Evolutionary conservation across 2,329 filamentous ascomycete species (phyloP), one percentile per base, ranked within the genome.

Genomic region (Coniochaeta prunicola): DNA sequence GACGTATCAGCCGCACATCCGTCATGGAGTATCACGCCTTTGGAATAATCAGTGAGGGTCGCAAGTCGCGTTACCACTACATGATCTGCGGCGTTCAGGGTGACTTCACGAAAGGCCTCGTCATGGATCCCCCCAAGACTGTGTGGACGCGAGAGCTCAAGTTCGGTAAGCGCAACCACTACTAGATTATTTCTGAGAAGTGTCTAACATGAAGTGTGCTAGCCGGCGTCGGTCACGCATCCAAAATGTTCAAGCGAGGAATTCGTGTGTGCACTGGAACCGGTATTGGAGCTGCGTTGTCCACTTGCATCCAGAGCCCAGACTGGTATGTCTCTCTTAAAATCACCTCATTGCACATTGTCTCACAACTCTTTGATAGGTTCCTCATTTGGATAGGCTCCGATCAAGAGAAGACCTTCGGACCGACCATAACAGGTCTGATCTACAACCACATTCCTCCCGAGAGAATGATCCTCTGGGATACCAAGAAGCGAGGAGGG

Each of bases 1-100:
- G 72, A 7, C 65, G 73, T 33, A 75, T 76, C 65, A 73, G 72
- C 64, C 72, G 73, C 42, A 74, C 72, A 4, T 75, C 73, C 4
- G 67, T 76, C 57, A 75, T 76, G 73, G 73, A 76, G 61, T 76
- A 75, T 63, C 73, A 76, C 55, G 73, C 73, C 10, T 75, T 76
- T 58, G 73, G 73, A 10, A 74, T 74, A 60, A 74, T 76, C 62
- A 74, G 72, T 64, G 72, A 74, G 63, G 72, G 73, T 24, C 67
- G 66, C 8, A 70, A 71, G 36, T 69, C 73, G 15, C 48, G 45
- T 1, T 68, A 63, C 62, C 73, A 76, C 63, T 76, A 75, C 64
- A 74, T 76, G 72, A 74, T 75, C 42, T 76, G 73, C 60, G 73
- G 73, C 57, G 73, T 76, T 13, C 73, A 76, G 62, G 73, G 73